Base-by-base conservation (phyloP, 2,329 filamentous ascomycete genomes). In the Fusarium incarnatum region DNA sequence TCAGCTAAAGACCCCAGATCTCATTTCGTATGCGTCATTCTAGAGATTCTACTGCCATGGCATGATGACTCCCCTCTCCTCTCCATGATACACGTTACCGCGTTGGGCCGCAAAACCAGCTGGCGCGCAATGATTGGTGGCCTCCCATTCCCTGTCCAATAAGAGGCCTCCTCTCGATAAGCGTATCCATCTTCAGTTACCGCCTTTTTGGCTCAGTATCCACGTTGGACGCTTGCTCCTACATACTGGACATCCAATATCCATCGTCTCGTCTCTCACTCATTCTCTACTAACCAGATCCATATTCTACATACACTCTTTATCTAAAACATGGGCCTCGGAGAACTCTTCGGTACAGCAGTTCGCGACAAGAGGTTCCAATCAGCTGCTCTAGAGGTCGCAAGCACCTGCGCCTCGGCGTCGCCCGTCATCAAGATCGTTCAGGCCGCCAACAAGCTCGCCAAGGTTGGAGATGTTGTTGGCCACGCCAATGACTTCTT, bases 381-480 rank as follows among this genome's bases (percentile, higher is more conserved):
- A 46, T 41, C 44, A 48, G 62, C 59, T 44, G 67, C 67, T 5
- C 45, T 70, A 12, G 67, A 70, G 6, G 67, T 67, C 3, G 67
- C 62, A 18, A 67, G 62, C 23, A 68, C n/a, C 25, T 70, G 58
- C 30, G 48, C 62, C 18, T 66, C 67, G 16, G 67, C 67, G 11
- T 34, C 67, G 8, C 69, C 69, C 6, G 66, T 72, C 20, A 52
- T 72, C 32, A 76, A 71, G 37, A 75, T 72, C 47, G 64, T 75
- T 13, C 73, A 76, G 50, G 73, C 73, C 23, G 73, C 73, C n/a
- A 61, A 72, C 44, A 70, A 73, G n/a, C 58, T 75, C 49, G 49
- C 71, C 46, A 73, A 75, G n/a, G 52, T 71, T 3, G 73, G 73
- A n/a, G 72, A 75, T 15, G 64, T 64, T 16, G 59, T 75, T 13